Evolutionary conservation across 164 flowering plant species (phyloP).

Genomic region (Sedum album): DNA sequence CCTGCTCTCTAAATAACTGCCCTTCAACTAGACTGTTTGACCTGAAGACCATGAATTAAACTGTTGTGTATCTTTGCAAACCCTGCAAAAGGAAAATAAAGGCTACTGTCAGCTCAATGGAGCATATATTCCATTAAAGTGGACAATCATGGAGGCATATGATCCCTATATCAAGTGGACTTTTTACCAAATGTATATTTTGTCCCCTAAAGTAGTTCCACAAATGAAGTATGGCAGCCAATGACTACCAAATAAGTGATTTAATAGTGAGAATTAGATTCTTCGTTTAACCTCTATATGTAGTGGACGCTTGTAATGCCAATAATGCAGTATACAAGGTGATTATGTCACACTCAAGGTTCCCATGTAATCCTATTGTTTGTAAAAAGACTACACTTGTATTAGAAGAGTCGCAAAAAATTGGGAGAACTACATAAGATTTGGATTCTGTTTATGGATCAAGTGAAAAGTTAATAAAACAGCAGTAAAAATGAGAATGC

Average conservation of each 20-base stretch:
- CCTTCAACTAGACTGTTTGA: neutral
- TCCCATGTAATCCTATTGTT: neutral
- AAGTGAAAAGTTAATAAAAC: neutral
- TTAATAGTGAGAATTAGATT: neutral
- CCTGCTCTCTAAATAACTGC: neutral
- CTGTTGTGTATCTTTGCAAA: neutral
- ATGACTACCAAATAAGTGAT: neutral
- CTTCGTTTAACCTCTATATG: neutral
- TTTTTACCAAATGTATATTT: neutral
- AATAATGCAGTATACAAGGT: constrained; percentile 1
- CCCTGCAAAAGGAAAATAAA: neutral
- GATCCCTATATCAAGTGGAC: neutral
- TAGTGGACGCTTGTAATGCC: neutral
- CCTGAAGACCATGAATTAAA: neutral
- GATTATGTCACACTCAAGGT: neutral
- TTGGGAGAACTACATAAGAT: neutral
- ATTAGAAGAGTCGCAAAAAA: neutral
- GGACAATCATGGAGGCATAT: neutral
- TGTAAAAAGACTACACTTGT: too few relatives aligned
- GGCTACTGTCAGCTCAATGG: neutral
- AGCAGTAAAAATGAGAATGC: neutral
- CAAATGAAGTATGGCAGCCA: neutral
- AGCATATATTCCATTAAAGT: neutral
- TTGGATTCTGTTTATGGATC: neutral
- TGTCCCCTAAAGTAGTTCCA: constrained; percentile 1